Evolutionary conservation across 2,329 filamentous ascomycete species (phyloP).

Genomic region (Coleophoma cylindrospora): DNA sequence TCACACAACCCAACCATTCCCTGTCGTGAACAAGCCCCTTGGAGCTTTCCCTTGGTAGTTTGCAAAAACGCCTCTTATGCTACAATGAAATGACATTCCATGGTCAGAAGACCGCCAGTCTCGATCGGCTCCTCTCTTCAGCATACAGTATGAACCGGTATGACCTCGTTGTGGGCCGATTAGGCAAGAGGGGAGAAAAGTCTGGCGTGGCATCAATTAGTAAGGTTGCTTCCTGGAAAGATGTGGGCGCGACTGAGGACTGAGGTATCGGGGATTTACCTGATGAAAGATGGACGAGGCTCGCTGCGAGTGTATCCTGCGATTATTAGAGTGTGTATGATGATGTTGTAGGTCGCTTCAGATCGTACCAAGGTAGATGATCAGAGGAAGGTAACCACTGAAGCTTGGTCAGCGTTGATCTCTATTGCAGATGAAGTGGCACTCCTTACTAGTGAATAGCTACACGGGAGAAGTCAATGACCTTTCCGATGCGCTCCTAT

Average conservation of each 20-base stretch:
- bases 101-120: background rate
- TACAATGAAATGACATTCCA: slow-evolving; percentile 10
- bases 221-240: background rate
- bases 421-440: background rate
- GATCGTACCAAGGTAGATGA: slow-evolving; percentile 84
- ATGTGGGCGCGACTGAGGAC: slow-evolving; percentile 38
- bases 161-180: slow-evolving; percentile 1
- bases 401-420: slow-evolving; percentile 28
- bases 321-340: slow-evolving; percentile 11
- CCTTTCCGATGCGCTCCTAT: slow-evolving; percentile 94
- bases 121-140: background rate
- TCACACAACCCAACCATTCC: slow-evolving; percentile 1
- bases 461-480: slow-evolving; percentile 91
- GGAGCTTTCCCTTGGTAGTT: slow-evolving; percentile 5
- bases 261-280: slow-evolving; percentile 42
- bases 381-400: slow-evolving; percentile 93
- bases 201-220: slow-evolving; percentile 32
- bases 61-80: slow-evolving; percentile 22
- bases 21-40: slow-evolving; percentile 2
- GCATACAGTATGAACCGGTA: background rate
- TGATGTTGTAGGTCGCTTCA: background rate
- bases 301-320: slow-evolving; percentile 91
- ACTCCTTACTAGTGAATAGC: slow-evolving; percentile 85
- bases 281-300: slow-evolving; percentile 76
- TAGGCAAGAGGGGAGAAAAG: slow-evolving; percentile 63